Percentiles rank a stretch among this genome's conserved stretches.
Conservation (phyloP, 805 yeast genomes). For the Nakazawaea siamensis region DNA sequence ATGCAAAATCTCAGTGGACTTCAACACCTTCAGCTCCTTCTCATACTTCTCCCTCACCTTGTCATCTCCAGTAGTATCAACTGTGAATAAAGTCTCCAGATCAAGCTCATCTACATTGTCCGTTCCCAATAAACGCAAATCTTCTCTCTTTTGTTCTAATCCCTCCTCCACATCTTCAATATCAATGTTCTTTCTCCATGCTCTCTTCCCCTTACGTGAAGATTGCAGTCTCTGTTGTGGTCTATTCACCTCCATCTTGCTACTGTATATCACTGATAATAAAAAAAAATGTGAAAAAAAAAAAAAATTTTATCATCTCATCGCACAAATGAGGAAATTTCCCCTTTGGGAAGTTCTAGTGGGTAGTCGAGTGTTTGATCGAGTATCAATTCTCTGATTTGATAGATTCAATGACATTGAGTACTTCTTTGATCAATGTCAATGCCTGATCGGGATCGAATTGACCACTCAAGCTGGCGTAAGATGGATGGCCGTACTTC, state of each 20-base stretch:
- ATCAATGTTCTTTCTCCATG: conserved; percentile 92
- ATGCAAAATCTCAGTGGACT: conserved; percentile 54
- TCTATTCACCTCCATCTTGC: conserved; percentile 30
- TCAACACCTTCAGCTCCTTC: conserved; percentile 27
- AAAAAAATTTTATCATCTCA: conserved; percentile 4
- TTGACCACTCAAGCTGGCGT: conserved; percentile 35
- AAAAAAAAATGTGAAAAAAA: conserved; percentile 3
- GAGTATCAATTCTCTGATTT: too few relatives aligned
- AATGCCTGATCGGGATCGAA: conserved; percentile 26
- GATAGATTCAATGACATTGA: conserved; percentile 12
- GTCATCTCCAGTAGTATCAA: conserved; percentile 62
- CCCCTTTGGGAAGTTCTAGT: too few relatives aligned
- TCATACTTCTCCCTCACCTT: conserved; percentile 28
- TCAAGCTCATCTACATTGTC: conserved; percentile 31
- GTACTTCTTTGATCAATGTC: conserved; percentile 18
- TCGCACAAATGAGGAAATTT: too few relatives aligned
- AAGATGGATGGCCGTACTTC: conserved; percentile 33
- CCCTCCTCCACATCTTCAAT: conserved; percentile 68
- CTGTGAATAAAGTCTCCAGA: conserved; percentile 44
- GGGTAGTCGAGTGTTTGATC: too few relatives aligned
- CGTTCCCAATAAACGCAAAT: conserved; percentile 41
- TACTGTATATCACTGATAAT: not conserved
- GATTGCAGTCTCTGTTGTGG: conserved; percentile 60
- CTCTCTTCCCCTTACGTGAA: conserved; percentile 86
- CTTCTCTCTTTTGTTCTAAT: conserved; percentile 62